Base-by-base conservation (phyloP, 352 stramenopile species). In the Peronosclerospora sorghi region DNA sequence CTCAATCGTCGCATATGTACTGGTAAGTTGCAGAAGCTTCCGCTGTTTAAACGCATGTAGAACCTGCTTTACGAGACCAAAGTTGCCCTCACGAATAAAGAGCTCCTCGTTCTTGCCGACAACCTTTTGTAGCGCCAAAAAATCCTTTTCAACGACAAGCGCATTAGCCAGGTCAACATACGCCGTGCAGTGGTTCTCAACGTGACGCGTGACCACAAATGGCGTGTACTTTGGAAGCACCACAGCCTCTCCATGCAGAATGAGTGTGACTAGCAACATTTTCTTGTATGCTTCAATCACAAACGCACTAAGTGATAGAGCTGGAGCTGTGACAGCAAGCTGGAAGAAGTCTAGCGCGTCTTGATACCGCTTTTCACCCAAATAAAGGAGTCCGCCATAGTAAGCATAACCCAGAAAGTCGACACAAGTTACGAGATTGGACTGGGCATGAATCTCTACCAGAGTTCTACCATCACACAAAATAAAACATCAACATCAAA, bases 261-360 rank as follows among this genome's bases (percentile, higher is more conserved):
- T 66, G 23, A 94, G 55, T 41, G 70, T 77, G 37, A 72, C 62
- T 5, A 94, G 54, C 32, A 86, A 43, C 29, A 85, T 49, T 41
- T 90, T 90, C 62, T 91, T 91, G 69, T 83, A 87, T 18, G 76
- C 67, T 23, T 87, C 82, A 44, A 94, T 63, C 15, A 78, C 76
- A 35, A 94, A 84, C 2, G 75, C 77, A 48, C 74, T 89, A 5
- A 91, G 65, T 30, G 65, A 68, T 18, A 78, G 35, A 1, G 82
- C 82, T 0, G 82, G 82, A 17, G 75, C 64, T 12, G 82, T 89
- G 32, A 90, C 67, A 0, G 72, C 73, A 32, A 86, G 54, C 39
- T 80, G 56, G 35, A 94, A 76, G 19, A 84, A 73, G 23, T 88
- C 69, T 9, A 79, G 65, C 6, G 82, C 76, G 12, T 87, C 69